Evolutionary conservation across 768 basidiomycete species (phyloP), one percentile per base, ranked within the genome.

Genomic region (Amanita jacksonii): DNA sequence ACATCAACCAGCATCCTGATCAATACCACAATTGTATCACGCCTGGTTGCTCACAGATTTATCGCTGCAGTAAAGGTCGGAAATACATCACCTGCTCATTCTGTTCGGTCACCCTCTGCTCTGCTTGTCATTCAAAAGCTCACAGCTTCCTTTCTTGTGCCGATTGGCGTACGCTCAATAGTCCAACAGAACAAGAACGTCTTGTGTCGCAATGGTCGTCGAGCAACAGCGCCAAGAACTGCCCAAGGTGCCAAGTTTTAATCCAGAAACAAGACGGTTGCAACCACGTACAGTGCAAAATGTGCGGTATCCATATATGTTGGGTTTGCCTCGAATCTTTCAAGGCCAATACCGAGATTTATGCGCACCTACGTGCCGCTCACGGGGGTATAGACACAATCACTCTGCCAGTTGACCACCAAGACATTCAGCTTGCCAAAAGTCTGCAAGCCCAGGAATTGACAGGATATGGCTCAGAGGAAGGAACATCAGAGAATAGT

Each of bases 41-140:
- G 0, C 77, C 85, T 0, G 82, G 85, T 53, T 87, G 85, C 54
- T 65, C 63, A 3, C 78, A 82, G 49, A 70, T 84, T 3, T 87
- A 87, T 58, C 62, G 69, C 39, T 57, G 57, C 41, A 56, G 58
- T 20, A 47, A 52, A 12, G 43, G 28, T 4, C 36, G 46, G 15
- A 27, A 9, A 18, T 41, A 51, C 20, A 47, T 73, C 51, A 62
- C 69, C 42, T 78, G 76, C 48, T 73, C 74, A 3, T 72, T 73
- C 7, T 79, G 77, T 52, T 69, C 74, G 36, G 53, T 59, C 19
- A 54, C 58, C 8, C 64, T 77, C 19, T 79, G 77, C 43, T 57
- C 73, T 0, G 38, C 40, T 10, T 45, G 38, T 10, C 15, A 43
- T 19, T 47, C 41, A 12, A 49, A 49, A 41, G 27, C 27, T 28